A percentile compares a stretch with the other conserved stretches of the same genome.
These are phyloP conservation scores for Ambrosiella cleistominuta DNA, from an alignment of 2,329 filamentous ascomycete genomes.

Conservation along the genomic window DNA sequence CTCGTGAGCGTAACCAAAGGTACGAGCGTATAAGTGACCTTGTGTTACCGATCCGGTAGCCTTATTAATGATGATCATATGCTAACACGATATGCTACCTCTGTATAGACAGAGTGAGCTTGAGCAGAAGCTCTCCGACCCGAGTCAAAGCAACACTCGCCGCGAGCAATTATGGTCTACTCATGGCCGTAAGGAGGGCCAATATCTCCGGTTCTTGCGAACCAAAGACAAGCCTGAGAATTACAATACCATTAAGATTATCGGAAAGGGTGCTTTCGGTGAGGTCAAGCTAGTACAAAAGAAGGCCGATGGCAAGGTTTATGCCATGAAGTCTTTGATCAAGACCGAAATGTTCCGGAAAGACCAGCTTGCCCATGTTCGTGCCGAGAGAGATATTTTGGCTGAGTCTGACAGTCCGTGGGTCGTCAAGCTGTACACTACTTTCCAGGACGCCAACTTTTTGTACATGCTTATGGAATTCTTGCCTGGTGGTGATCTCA, in stretches of 20 bases:
- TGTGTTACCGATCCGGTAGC: neutral
- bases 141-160: slow-evolving; percentile 53
- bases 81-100: neutral
- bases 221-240: slow-evolving; percentile 89
- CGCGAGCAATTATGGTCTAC: slow-evolving; percentile 75
- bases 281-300: slow-evolving; percentile 96
- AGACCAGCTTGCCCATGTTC: slow-evolving; percentile 92
- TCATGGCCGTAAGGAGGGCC: slow-evolving; percentile 73
- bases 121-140: slow-evolving; percentile 67
- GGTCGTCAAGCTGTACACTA: slow-evolving; percentile 97
- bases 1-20: slow-evolving; percentile 88
- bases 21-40: slow-evolving; percentile 22
- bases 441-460: slow-evolving; percentile 92
- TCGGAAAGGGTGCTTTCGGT: slow-evolving; percentile 96
- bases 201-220: slow-evolving; percentile 82
- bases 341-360: slow-evolving; percentile 99
- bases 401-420: slow-evolving; percentile 98
- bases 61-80: slow-evolving; percentile 1
- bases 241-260: slow-evolving; percentile 93
- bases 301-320: slow-evolving; percentile 90
- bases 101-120: slow-evolving; percentile 69
- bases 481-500: slow-evolving; percentile 88
- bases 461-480: slow-evolving; percentile 99
- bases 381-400: slow-evolving; percentile 90
- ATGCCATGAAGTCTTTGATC: slow-evolving; percentile 93